These are phyloP conservation scores for Bisporella sp. DNA, from an alignment of 2,329 filamentous ascomycete species.

Conservation along the genomic window DNA sequence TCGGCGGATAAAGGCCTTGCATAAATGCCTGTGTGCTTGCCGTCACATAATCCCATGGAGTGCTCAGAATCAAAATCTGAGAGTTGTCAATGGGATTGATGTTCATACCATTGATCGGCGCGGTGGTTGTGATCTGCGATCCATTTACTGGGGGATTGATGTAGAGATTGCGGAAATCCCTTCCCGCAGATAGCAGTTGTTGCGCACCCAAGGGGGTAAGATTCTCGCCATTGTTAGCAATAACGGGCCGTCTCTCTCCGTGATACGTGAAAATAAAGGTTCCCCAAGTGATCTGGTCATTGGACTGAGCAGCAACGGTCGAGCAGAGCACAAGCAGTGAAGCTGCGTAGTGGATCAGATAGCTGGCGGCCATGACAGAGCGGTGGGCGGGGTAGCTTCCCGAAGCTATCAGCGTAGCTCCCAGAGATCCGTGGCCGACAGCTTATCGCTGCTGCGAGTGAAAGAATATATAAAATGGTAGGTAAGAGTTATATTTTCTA, in stretches of 20 bases:
- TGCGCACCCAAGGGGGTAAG: constrained; percentile 48
- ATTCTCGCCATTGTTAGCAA: constrained; percentile 22
- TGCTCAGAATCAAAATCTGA: constrained; percentile 38
- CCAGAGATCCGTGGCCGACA: too few species aligned
- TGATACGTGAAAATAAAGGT: constrained; percentile 30
- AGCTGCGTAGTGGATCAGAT: too few species aligned
- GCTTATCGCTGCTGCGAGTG: too few species aligned
- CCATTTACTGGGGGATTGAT: constrained; percentile 25
- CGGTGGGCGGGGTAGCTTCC: too few species aligned
- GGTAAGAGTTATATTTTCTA: too few species aligned
- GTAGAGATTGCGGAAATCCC: constrained; percentile 43
- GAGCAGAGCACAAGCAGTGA: too few species aligned
- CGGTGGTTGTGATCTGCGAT: constrained; percentile 22
- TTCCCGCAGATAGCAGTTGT: constrained; percentile 43
- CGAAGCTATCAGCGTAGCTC: too few species aligned
- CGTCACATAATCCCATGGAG: constrained; percentile 43
- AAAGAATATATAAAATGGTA: too few species aligned
- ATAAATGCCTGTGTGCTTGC: constrained; percentile 70
- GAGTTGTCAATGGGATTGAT: constrained; percentile 40
- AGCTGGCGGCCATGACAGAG: too few species aligned
- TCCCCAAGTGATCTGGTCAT: constrained; percentile 19
- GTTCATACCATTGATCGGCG: constrained; percentile 36
- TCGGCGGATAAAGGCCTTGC: constrained; percentile 77
- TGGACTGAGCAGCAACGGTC: too few species aligned
- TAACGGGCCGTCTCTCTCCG: constrained; percentile 45